Base-by-base conservation (phyloP, 345 rosid species). In the Pugionium cornutum region DNA sequence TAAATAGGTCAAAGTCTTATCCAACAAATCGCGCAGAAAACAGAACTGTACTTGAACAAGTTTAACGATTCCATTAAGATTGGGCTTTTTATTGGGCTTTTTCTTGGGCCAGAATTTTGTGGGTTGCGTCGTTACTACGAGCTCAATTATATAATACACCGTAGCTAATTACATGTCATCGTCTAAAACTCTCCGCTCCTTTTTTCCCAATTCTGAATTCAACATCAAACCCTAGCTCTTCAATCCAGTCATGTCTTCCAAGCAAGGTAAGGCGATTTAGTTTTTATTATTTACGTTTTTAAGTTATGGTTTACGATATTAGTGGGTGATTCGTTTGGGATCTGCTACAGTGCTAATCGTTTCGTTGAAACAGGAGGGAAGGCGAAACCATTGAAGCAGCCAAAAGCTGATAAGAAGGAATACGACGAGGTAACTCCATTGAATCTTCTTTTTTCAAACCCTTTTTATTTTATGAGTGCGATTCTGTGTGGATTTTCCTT, bases 381-480 rank as follows among this genome's bases (percentile, higher is more conserved):
- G 69, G 84, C 87, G 34, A 88, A 88, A 76, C 96, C 96, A 67
- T 80, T 88, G 96, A 88, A 88, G 88, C 82, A 76, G 49, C 85
- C 96, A 31, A 88, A 86, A 73, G 45, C 69, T 36, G 84, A 75
- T 0, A 88, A 88, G 89, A 88, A 85, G 58, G 92, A 42, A 11
- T 58, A 58, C 64, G 64, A 58, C 4, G 64, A 89, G 89, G 96
- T 89, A 76, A 34, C 9, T 62, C 55, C 33, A 62, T 26, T 67
- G 1, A 46, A 46, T 18, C 18, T 18, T 37, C 4, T 8, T 5
- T 18, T 25, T 53, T 3, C 53, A 25, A 8, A 37, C 1, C 7
- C 1, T n/a, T 26, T 33, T 5, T n/a, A 2, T 4, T 25, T 37
- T 37, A 4, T 37, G 4, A 4, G 45, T 62, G 29, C 1, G 25